phyloP scores from a whole-genome alignment of 225 moss, liverwort and hornwort genomes.

The Climacium dendroides region DNA sequence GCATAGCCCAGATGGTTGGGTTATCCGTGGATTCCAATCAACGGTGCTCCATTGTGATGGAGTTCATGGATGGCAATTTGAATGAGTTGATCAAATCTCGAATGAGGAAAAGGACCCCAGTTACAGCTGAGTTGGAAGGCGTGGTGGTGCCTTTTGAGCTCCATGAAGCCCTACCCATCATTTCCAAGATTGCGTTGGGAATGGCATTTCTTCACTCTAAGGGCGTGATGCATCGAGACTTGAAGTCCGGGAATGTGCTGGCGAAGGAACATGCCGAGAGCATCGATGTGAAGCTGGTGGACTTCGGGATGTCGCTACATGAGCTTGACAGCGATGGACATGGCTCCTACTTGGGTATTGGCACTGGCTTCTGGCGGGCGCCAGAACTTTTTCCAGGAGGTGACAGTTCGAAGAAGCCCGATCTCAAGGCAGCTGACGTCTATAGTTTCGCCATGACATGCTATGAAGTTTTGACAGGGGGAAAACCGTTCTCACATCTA shows the following conservation, averaged over 20 bases:
- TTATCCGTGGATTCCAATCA: neutral
- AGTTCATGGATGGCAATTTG: neutral
- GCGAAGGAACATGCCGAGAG: neutral
- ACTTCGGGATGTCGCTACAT: neutral
- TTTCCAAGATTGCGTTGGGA: neutral
- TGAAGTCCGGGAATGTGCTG: conserved; percentile 4
- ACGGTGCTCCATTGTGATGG: conserved; percentile 2
- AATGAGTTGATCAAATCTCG: neutral
- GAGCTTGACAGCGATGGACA: neutral
- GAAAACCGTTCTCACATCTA: neutral
- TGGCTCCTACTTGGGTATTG: neutral
- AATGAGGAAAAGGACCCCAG: neutral
- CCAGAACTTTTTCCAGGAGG: neutral
- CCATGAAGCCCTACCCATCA: neutral
- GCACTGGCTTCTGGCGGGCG: conserved; percentile 7
- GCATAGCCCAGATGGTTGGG: neutral
- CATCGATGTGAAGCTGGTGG: conserved; percentile 4
- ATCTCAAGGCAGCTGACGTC: conserved; percentile 1
- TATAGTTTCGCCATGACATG: neutral
- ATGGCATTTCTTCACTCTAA: conserved; percentile 9
- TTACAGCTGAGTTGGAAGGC: neutral
- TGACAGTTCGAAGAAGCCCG: neutral
- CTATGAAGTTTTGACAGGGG: conserved; percentile 6
- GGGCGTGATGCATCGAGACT: neutral
- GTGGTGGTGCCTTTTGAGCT: neutral